Base-by-base conservation (phyloP, 345 rosid species). In the Eucalyptus victrix region DNA sequence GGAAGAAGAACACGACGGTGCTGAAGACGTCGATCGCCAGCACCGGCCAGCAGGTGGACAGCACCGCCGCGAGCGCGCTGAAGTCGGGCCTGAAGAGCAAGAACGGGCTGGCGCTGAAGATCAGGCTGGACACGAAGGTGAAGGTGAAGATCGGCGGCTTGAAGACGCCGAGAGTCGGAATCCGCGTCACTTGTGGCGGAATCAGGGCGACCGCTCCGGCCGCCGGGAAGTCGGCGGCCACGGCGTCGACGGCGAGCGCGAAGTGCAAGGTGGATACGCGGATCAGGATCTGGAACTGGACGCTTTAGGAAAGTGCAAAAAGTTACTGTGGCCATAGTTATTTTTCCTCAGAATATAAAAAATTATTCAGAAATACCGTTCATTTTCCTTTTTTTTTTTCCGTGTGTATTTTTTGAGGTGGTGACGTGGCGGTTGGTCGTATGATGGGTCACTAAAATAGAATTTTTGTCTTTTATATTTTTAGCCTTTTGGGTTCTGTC, bases 251-350 rank as follows among this genome's bases (percentile, higher is more conserved):
- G 14, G 89, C 94, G 47, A 91, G 93, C 42, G 97, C 92, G 9
- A 94, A 94, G 80, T 97, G 99, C 92, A 94, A 96, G 94, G 98
- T 94, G 89, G 98, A 97, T 88, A 89, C 94, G 86, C 94, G 95
- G 90, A 81, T 96, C 92, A 97, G 95, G 97, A 94, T 97, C 93
- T 97, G 99, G 99, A 96, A 95, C 80, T 93, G 93, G 94, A 92
- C 91, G 76, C 32, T 93, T 4, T 89, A 89, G 86, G 16, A 23
- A 42, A 49, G 49, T 16, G 10, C n/a, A 3, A 34, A 89, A 89
- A 45, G 32, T 85, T 62, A 85, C 62, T 3, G 85, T 21, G 47
- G 47, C 24, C 30, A 6, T 19, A 21, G 6, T 24, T 24, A 56
- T 30, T 62, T 37, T 76, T 19, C 23, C 83, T 37, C 47, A 40